Percentiles rank a stretch among this genome's conserved stretches.
Evolutionary conservation across 164 flowering plant species (phyloP).

Genomic region (Aristolochia contorta): DNA sequence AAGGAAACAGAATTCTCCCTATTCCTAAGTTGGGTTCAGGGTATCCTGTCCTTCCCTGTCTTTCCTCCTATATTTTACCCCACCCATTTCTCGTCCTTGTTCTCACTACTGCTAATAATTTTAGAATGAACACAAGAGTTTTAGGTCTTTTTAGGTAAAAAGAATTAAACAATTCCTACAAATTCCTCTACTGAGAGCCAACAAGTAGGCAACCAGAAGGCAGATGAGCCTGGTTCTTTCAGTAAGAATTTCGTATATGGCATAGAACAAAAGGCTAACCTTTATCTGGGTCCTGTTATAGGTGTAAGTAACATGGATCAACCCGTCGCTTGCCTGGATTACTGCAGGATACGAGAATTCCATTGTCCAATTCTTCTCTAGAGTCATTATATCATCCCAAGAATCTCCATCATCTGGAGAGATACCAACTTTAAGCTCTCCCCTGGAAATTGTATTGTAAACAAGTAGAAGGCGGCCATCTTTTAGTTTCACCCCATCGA

Average conservation of each 20-base stretch:
- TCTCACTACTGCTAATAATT: no score
- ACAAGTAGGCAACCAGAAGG: no score
- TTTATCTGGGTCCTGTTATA: slow-evolving; percentile 18
- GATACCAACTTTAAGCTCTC: slow-evolving; percentile 62
- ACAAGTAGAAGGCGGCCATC: slow-evolving; percentile 70
- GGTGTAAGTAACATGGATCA: slow-evolving; percentile 16
- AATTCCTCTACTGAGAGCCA: no score
- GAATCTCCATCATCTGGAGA: slow-evolving; percentile 80
- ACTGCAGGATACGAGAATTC: slow-evolving; percentile 97
- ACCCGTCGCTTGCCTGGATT: slow-evolving; percentile 27
- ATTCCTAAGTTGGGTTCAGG: no score
- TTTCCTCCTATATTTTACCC: no score
- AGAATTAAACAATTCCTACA: no score
- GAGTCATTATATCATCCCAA: slow-evolving; percentile 60
- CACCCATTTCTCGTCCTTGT: no score
- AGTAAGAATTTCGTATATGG: no score
- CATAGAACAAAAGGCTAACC: slow-evolving; percentile 3
- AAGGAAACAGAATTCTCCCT: no score
- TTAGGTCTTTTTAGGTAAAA: no score
- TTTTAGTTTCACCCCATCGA: slow-evolving; percentile 78
- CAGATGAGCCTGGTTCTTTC: not conserved
- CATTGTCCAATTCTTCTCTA: slow-evolving; percentile 59
- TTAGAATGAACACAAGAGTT: no score
- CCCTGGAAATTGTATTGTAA: slow-evolving; percentile 78
- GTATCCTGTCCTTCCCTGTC: no score